Percentiles rank a stretch among this genome's conserved stretches.
Evolutionary conservation across 768 basidiomycete genomes (phyloP).

Genomic region (Hericium rajendrae): DNA sequence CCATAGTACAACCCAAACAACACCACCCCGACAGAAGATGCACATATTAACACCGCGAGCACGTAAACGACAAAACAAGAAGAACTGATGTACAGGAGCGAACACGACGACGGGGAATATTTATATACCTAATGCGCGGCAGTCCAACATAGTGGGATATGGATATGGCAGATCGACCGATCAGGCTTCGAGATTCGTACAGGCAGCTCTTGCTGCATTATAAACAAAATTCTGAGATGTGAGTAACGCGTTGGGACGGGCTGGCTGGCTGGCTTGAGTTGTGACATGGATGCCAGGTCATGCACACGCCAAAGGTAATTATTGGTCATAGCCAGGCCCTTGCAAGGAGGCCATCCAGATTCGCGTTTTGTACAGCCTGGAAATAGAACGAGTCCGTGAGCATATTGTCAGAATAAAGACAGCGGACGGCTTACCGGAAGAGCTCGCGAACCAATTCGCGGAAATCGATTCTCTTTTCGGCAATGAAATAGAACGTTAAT

Average conservation of each 20-base stretch:
- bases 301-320: slow-evolving; percentile 20
- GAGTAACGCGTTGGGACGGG: not conserved
- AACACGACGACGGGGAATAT: not conserved
- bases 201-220: not conserved
- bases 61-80: too few relatives aligned
- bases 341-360: slow-evolving; percentile 92
- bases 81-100: not conserved
- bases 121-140: not conserved
- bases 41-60: too few relatives aligned
- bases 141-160: not conserved
- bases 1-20: too few relatives aligned
- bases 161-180: not conserved
- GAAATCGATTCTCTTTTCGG: slow-evolving; percentile 93
- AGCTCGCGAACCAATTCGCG: slow-evolving; percentile 92
- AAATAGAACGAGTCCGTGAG: not conserved
- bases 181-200: not conserved
- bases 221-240: not conserved
- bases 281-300: not conserved
- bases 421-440: slow-evolving; percentile 53
- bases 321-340: slow-evolving; percentile 38
- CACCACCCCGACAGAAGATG: too few relatives aligned
- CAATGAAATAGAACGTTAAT: slow-evolving; percentile 95
- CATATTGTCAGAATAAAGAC: not conserved
- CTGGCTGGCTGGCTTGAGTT: not conserved
- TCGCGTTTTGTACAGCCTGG: slow-evolving; percentile 82